Evolutionary conservation across 441 rosid species (phyloP), one percentile per base, ranked within the genome.

Genomic region (Codiaeum variegatum): DNA sequence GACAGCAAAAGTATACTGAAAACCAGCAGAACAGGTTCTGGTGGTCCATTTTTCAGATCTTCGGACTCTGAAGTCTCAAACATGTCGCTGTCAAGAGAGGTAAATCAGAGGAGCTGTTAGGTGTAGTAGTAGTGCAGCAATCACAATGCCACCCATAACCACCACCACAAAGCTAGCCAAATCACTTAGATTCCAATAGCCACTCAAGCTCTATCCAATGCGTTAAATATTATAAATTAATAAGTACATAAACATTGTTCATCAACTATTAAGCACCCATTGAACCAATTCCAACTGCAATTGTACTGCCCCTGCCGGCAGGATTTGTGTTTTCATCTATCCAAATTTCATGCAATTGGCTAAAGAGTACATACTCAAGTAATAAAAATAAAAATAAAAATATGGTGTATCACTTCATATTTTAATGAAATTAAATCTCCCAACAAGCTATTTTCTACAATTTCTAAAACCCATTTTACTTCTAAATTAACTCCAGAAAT

Each of bases 401-500:
- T 38, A 52, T 40, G 9, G 60, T 65, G 70, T 29, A 71, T 46
- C 65, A 21, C 64, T 71, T 73, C 36, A 65, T 69, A n/a, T 38
- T 66, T 76, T 18, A 56, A 56, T 65, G 38, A 67, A 51, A 73
- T 68, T 73, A 42, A 38, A 67, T 62, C 36, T 78, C 76, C 44
- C 19, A 42, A 62, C 26, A 24, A 38, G 66, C 52, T 62, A 58
- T 29, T 81, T 78, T 73, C 79, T 65, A 70, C 79, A 46, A 58
- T 54, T 44, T 66, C 42, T 52, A 31, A 23, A 28, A 40, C 13
- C 42, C 36, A 19, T 16, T 1, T 61, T 36, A 47, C 12, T 38
- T 40, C 83, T 86, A 91, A 64, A 93, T 82, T 75, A 82, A 83
- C 86, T 93, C 99, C 76, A 95, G 91, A 81, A 88, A 95, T 81